A percentile compares a stretch with the other conserved stretches of the same genome.
These are phyloP conservation scores for Entomortierella lignicola DNA, from an alignment of 192 early-diverging fungal species.

Conservation along the genomic window DNA sequence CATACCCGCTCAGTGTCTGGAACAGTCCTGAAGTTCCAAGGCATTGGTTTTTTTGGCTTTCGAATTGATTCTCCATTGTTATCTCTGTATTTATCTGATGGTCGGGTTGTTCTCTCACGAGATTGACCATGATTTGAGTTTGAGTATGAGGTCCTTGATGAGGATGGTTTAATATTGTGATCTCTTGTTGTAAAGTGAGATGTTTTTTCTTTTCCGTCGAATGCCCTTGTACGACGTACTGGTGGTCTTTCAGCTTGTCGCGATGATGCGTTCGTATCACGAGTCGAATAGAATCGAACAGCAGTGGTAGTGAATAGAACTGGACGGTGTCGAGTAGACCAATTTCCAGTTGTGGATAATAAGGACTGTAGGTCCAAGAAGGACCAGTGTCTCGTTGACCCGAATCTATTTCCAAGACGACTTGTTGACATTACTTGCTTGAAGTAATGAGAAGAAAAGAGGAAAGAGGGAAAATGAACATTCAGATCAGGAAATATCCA, in stretches of 20 bases:
- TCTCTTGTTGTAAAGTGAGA: no score
- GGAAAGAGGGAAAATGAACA: neutral
- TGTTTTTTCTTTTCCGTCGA: no score
- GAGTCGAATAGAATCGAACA: neutral
- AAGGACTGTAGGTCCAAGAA: neutral
- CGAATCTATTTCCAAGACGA: neutral
- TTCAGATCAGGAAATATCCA: constrained; percentile 6
- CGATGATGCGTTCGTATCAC: neutral
- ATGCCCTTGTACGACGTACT: neutral
- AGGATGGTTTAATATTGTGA: neutral
- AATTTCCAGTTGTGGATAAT: neutral
- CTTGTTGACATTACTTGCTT: neutral
- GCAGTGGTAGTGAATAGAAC: neutral
- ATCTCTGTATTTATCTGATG: neutral
- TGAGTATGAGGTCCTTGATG: no score
- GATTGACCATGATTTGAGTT: no score
- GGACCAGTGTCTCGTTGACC: constrained; percentile 6
- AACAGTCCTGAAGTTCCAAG: constrained; percentile 9
- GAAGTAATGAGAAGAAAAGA: neutral
- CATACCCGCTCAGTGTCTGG: constrained; percentile 36
- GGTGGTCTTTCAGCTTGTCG: neutral
- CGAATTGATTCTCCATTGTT: neutral
- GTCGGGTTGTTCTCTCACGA: no score
- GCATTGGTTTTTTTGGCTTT: neutral
- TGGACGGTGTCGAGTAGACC: neutral